phyloP scores from a whole-genome alignment of 2,329 filamentous ascomycete species.

The Lecanicillium sp. region DNA sequence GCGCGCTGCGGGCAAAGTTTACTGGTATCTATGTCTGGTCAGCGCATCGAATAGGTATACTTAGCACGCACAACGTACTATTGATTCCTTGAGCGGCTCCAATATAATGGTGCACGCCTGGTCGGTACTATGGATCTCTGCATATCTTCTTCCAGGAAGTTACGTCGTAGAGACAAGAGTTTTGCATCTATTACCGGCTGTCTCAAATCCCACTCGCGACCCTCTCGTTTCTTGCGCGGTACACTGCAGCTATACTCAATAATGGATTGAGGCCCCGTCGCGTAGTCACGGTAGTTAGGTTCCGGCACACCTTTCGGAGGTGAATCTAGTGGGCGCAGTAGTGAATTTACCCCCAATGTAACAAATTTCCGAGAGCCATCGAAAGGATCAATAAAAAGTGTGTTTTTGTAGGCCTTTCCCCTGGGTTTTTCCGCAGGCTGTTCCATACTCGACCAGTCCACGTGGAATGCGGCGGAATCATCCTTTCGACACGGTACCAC shows the following conservation, averaged over 20 bases:
- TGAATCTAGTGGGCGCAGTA: constrained; percentile 55
- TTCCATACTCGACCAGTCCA: constrained; percentile 38
- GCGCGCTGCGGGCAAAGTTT: constrained; percentile 62
- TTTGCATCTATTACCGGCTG: constrained; percentile 78
- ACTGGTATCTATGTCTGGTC: constrained; percentile 50
- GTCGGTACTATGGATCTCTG: constrained; percentile 19
- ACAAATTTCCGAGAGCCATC: constrained; percentile 59
- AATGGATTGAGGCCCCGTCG: constrained; percentile 33
- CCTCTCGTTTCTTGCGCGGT: constrained; percentile 50
- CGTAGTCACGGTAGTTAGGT: constrained; percentile 36
- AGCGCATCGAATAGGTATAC: no score
- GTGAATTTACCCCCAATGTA: constrained; percentile 41
- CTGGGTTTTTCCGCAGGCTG: background rate
- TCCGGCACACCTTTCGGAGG: constrained; percentile 50
- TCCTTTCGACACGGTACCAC: constrained; percentile 49
- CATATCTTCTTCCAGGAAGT: constrained; percentile 62
- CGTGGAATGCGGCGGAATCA: constrained; percentile 14
- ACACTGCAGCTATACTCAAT: constrained; percentile 78
- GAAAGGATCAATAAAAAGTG: constrained; percentile 48
- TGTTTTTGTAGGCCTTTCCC: constrained; percentile 39
- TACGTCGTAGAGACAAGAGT: constrained; percentile 68
- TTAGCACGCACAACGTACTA: no score
- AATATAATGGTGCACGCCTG: constrained; percentile 61
- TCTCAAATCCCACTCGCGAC: constrained; percentile 48
- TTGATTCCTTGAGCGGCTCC: constrained; percentile 68